phyloP scores from a whole-genome alignment of 495 filamentous ascomycete genomes.

The Geoglossum glabrum region DNA sequence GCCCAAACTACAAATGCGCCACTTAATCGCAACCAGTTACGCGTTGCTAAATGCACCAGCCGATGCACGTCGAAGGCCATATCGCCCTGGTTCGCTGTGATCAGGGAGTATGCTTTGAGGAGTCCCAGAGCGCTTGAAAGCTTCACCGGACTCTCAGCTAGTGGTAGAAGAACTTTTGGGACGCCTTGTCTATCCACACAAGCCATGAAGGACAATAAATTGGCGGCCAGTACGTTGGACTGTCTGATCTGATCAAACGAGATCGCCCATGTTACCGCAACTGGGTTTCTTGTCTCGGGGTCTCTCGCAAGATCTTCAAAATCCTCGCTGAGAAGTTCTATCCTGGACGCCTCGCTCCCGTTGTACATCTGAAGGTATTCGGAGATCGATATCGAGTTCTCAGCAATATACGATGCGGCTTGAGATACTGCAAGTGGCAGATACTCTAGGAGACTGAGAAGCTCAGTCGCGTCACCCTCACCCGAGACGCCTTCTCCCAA shows the following conservation, averaged over 20 bases:
- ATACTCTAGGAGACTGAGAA: conserved; percentile 18
- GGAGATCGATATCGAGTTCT: conserved; percentile 12
- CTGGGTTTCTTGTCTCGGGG: background rate
- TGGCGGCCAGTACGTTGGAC: conserved; percentile 18
- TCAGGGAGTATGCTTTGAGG: conserved; percentile 23
- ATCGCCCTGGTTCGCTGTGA: conserved; percentile 10
- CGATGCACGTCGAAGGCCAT: conserved; percentile 21
- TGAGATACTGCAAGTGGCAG: conserved; percentile 19
- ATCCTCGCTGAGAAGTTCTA: conserved; percentile 3
- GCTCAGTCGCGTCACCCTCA: conserved; percentile 3
- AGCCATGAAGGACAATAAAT: conserved; percentile 25
- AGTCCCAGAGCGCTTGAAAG: conserved; percentile 19
- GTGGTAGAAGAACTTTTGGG: conserved; percentile 17
- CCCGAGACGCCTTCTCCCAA: background rate
- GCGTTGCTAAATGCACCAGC: conserved; percentile 23
- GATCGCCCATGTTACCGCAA: background rate
- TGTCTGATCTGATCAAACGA: conserved; percentile 15
- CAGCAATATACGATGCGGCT: conserved; percentile 25
- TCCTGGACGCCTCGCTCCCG: background rate
- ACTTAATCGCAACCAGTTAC: conserved; percentile 22
- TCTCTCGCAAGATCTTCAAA: background rate
- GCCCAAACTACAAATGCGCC: conserved; percentile 12
- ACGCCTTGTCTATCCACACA: conserved; percentile 24
- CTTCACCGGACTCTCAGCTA: conserved; percentile 11
- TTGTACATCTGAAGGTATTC: background rate